Evolutionary conservation across 2,329 filamentous ascomycete species (phyloP), one percentile per base, ranked within the genome.

Genomic region (Neoscytalidium dimidiatum): DNA sequence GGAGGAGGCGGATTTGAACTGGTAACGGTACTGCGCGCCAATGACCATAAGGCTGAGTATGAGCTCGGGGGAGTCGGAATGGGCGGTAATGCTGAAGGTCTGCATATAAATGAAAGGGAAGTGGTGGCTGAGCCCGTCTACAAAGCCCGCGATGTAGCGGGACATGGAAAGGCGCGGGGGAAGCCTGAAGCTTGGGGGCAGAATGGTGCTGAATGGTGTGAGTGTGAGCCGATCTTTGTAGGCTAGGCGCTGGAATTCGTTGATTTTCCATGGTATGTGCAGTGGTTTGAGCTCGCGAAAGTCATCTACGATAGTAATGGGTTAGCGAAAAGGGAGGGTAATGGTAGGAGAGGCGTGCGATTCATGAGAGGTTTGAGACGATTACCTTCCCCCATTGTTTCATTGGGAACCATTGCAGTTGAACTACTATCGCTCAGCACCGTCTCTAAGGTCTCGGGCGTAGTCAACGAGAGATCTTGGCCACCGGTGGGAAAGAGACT

Each of bases 211-310:
- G 29, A 38, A 57, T 33, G 9, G 1, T 13, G 31, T 14, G 21
- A 57, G 14, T n/a, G n/a, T n/a, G n/a, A n/a, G n/a, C 13, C 38
- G 52, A 8, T 57, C 29, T 17, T 14, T 13, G 31, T 35, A 35
- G 19, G 28, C 26, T 7, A 9, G 13, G 29, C 13, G 26, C 29
- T 57, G 52, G n/a, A 35, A 29, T 29, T 57, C 52, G 21, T 57
- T 29, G 21, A 57, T 19, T 3, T 29, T 8, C 52, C 52, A 57
- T 9, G 29, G 26, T 17, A 57, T 17, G 13, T 57, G 26, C 0
- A 57, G n/a, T 13, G 52, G 52, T n/a, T 57, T 57, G 28, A 57
- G 52, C 38, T 57, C 29, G 52, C 38, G 11, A n/a, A 57, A 57
- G 31, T 57, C 52, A 35, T 57, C 52, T 57, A n/a, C n/a, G n/a